Evolutionary conservation across 495 filamentous ascomycete species (phyloP), one percentile per base, ranked within the genome.

Genomic region (Xylaria flabelliformis): DNA sequence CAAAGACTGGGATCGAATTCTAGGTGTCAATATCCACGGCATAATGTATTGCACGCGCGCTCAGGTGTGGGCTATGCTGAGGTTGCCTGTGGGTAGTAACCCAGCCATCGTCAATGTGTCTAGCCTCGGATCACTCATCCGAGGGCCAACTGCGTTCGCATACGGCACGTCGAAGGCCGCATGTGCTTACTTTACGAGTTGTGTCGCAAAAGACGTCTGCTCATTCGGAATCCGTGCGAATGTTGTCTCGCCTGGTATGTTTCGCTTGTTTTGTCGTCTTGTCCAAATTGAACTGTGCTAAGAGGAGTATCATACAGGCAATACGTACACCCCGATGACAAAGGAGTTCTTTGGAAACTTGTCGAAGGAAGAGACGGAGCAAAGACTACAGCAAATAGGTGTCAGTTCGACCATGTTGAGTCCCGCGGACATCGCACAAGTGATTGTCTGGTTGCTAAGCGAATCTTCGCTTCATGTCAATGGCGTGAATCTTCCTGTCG

Each of bases 21-120:
- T 58, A 1, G 55, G 55, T 17, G 55, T 58, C 15, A 58, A 58
- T 29, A 58, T 58, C 6, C 17, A 58, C 55, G 55, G 55, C 29
- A 58, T 58, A 29, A 58, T 58, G 55, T 58, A 58, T 34, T 58
- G 55, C 29, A 58, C 55, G 17, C 55, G 55, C 15, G 55, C 55
- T 34, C 55, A 58, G 32, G 55, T 58, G 29, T 29, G 55, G 12
- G 55, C 29, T 13, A 58, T 58, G 55, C 55, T 58, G 4, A 19
- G 34, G 55, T 29, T 58, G 15, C 55, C 55, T 10, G 17, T 7
- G 10, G 26, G 15, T 34, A 58, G 55, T n/a, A 32, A 58, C 55
- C 55, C 55, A 34, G 55, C 55, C 12, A 58, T 58, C 19, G 55
- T 58, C 55, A 58, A 58, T 10, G 55, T 58, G 26, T 58, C 55